Conservation (phyloP, 805 yeast genomes). For the Metschnikowia picachoensis region DNA sequence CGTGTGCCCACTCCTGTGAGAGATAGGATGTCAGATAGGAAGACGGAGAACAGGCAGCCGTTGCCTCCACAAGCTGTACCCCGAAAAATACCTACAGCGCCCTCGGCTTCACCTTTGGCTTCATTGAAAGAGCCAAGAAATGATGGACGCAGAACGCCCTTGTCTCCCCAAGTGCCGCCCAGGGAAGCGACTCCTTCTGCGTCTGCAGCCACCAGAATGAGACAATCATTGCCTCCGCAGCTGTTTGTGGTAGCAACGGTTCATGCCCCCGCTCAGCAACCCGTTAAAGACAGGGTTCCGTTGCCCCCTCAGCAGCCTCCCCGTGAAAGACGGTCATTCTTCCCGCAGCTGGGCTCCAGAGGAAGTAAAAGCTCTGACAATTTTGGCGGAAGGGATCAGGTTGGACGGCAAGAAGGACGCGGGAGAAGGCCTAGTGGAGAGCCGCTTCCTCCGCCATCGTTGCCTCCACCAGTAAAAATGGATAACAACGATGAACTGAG, state of each 20-base stretch:
- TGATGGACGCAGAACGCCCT: slow-evolving; percentile 17
- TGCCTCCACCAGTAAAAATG: slow-evolving; percentile 14
- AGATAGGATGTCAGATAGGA: no score
- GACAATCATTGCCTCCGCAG: slow-evolving; percentile 15
- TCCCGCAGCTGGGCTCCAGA: slow-evolving; percentile 6
- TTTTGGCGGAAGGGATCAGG: slow-evolving; percentile 12
- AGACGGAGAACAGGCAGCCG: no score
- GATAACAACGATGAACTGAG: slow-evolving; percentile 4
- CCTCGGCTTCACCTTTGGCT: no score
- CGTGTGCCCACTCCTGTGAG: no score
- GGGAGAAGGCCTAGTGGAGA: slow-evolving; percentile 5
- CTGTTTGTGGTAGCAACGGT: not conserved
- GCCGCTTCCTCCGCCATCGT: slow-evolving; percentile 17
- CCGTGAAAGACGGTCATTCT: not conserved
- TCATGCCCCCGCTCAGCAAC: not conserved
- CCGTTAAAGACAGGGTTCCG: slow-evolving; percentile 16
- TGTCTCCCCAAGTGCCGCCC: slow-evolving; percentile 22
- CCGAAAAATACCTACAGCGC: no score
- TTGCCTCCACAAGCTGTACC: no score
- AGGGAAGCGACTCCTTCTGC: not conserved
- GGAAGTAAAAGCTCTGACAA: slow-evolving; percentile 11
- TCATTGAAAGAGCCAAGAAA: no score
- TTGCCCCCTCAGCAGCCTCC: slow-evolving; percentile 23
- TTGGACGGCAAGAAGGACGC: slow-evolving; percentile 5
- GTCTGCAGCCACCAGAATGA: not conserved